A percentile compares a stretch with the other conserved stretches of the same genome.
phyloP scores from a whole-genome alignment of 73 alveolate genomes.

The Breviolum minutum region DNA sequence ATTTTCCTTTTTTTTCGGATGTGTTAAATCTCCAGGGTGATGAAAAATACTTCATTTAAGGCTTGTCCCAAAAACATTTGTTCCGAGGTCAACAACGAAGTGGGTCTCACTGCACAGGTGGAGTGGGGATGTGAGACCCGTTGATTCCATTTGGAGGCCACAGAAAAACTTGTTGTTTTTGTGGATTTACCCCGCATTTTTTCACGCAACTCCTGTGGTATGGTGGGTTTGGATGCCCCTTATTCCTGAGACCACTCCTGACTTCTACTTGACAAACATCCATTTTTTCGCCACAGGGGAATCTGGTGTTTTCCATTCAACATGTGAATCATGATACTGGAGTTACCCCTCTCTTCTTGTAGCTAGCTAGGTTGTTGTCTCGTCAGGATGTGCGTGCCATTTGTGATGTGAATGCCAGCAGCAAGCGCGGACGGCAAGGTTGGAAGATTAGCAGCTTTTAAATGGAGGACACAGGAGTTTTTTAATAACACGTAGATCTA shows the following conservation, averaged over 20 bases:
- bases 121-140: neutral
- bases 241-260: neutral
- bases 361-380: neutral
- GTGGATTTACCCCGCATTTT: neutral
- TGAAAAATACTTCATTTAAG: no score
- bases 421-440: slow-evolving; percentile 49
- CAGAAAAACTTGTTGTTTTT: neutral
- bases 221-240: no score
- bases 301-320: neutral
- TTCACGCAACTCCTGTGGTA: neutral
- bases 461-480: neutral
- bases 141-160: no score
- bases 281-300: no score
- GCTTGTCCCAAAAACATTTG: no score
- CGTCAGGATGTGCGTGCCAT: slow-evolving; percentile 63
- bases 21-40: no score
- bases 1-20: no score
- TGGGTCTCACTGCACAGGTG: slow-evolving; percentile 30
- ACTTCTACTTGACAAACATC: neutral
- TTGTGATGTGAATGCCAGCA: slow-evolving; percentile 74
- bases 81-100: slow-evolving; percentile 81
- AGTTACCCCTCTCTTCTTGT: neutral
- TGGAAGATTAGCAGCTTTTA: no score
- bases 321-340: neutral
- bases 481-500: neutral